Evolutionary conservation across 805 yeast species (phyloP).

Genomic region (Starmerella vaccinii): DNA sequence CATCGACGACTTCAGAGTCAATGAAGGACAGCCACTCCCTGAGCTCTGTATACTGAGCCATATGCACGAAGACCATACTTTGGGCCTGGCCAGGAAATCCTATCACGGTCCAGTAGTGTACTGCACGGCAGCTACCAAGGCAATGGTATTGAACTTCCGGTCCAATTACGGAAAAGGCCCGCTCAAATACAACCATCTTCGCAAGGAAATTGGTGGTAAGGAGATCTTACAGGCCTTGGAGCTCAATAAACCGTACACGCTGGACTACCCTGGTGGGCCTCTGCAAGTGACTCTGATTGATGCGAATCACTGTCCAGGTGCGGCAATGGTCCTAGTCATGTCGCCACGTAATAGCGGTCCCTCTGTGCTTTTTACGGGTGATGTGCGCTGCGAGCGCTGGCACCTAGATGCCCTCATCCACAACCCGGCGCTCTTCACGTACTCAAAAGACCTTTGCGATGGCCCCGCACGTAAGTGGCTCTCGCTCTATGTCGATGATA

Average conservation of each 20-base stretch:
- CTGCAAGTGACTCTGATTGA: conserved; percentile 38
- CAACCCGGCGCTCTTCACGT: conserved; percentile 39
- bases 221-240: conserved; percentile 22
- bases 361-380: conserved; percentile 47
- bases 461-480: conserved; percentile 27
- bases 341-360: conserved; percentile 26
- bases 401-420: conserved; percentile 36
- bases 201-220: conserved; percentile 22
- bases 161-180: conserved; percentile 20
- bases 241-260: conserved; percentile 13
- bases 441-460: conserved; percentile 19
- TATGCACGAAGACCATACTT: conserved; percentile 45
- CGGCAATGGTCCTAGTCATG: conserved; percentile 42
- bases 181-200: conserved; percentile 23
- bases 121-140: conserved; percentile 39
- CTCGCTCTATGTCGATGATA: conserved; percentile 45
- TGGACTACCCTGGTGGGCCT: conserved; percentile 17
- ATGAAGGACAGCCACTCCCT: conserved; percentile 21
- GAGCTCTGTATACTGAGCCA: conserved; percentile 39
- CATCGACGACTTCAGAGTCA: conserved; percentile 30
- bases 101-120: conserved; percentile 37
- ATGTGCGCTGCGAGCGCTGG: conserved; percentile 47
- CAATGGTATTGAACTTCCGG: conserved; percentile 23
- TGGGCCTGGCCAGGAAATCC: conserved; percentile 36
- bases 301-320: conserved; percentile 53